Evolutionary conservation across 2,329 filamentous ascomycete genomes (phyloP).

Genomic region (Nectriaceae sp.): DNA sequence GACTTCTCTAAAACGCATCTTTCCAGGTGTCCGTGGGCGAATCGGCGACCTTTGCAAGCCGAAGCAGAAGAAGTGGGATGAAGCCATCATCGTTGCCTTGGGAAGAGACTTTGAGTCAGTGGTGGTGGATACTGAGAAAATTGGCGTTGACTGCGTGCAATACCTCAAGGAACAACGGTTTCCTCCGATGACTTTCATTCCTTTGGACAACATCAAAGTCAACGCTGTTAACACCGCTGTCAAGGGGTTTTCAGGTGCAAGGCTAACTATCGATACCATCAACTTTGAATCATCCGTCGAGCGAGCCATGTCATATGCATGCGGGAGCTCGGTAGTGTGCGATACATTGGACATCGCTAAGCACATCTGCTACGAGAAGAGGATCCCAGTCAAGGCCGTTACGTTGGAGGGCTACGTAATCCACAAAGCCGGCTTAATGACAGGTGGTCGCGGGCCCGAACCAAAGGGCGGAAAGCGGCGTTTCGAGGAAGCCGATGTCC

Average conservation of each 20-base stretch:
- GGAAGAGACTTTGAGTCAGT: constrained; percentile 93
- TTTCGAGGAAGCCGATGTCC: constrained; percentile 88
- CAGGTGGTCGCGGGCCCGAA: constrained; percentile 81
- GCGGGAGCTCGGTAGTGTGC: constrained; percentile 92
- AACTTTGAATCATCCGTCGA: constrained; percentile 89
- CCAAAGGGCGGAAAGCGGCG: constrained; percentile 74
- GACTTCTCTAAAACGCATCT: constrained; percentile 83
- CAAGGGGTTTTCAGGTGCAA: constrained; percentile 83
- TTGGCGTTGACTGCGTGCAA: constrained; percentile 89
- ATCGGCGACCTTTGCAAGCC: constrained; percentile 91
- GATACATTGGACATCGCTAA: constrained; percentile 86
- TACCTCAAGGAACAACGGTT: constrained; percentile 90
- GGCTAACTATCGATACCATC: constrained; percentile 92
- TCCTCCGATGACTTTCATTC: constrained; percentile 90
- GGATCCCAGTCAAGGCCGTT: constrained; percentile 89
- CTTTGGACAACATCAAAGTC: constrained; percentile 95
- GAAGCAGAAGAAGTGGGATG: constrained; percentile 95
- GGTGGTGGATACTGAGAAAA: constrained; percentile 93
- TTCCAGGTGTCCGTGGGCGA: constrained; percentile 86
- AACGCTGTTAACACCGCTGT: constrained; percentile 86
- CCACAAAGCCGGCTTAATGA: constrained; percentile 95
- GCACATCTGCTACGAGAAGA: constrained; percentile 81
- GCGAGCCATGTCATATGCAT: constrained; percentile 92
- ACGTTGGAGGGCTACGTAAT: constrained; percentile 95
- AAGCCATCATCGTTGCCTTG: constrained; percentile 88